Conservation (phyloP, 768 basidiomycete genomes). For the Guyanaporus albipodus region DNA sequence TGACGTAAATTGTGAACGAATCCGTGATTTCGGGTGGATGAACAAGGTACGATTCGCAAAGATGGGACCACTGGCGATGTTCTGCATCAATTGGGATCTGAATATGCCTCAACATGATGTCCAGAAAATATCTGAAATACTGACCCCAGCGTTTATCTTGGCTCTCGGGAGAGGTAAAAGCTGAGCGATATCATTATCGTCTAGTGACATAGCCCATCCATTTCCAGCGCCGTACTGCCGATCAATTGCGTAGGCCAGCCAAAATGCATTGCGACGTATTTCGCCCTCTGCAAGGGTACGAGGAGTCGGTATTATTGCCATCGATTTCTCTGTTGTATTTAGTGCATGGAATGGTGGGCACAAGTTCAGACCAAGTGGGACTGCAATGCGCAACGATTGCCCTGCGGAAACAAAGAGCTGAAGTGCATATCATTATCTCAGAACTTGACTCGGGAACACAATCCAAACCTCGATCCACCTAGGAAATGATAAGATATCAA, state of each 20-base stretch:
- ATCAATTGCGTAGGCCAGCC: slow-evolving; percentile 67
- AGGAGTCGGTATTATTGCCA: slow-evolving; percentile 60
- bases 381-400: slow-evolving; percentile 51
- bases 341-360: slow-evolving; percentile 65
- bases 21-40: slow-evolving; percentile 64
- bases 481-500: slow-evolving; percentile 1
- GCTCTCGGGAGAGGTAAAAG: slow-evolving; percentile 60
- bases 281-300: slow-evolving; percentile 65
- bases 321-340: slow-evolving; percentile 49
- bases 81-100: slow-evolving; percentile 47
- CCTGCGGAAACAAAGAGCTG: slow-evolving; percentile 61
- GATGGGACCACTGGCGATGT: slow-evolving; percentile 67
- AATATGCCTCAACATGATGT: slow-evolving; percentile 4
- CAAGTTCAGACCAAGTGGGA: slow-evolving; percentile 69
- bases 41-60: slow-evolving; percentile 51
- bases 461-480: slow-evolving; percentile 70
- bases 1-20: slow-evolving; percentile 69
- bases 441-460: background rate
- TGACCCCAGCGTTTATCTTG: slow-evolving; percentile 59
- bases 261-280: slow-evolving; percentile 67
- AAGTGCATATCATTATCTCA: slow-evolving; percentile 3
- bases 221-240: slow-evolving; percentile 64
- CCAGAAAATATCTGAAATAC: slow-evolving; percentile 15
- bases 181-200: slow-evolving; percentile 73
- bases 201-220: slow-evolving; percentile 66